Evolutionary conservation across 768 basidiomycete species (phyloP), one percentile per base, ranked within the genome.

Genomic region (Termitomyces sp.): DNA sequence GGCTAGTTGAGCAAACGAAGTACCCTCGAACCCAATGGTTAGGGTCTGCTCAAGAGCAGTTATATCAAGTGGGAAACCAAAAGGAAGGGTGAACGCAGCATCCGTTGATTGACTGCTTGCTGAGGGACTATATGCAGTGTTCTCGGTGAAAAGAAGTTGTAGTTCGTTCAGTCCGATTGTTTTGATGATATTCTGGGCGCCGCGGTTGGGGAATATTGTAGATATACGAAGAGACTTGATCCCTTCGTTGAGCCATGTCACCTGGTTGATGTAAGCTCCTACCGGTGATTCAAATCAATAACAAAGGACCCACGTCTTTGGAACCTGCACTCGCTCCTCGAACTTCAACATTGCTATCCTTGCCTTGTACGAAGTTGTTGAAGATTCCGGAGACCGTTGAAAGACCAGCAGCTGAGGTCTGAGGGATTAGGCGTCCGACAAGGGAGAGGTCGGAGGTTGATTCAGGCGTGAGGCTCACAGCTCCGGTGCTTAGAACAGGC

Each of bases 191-290:
- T 84, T 71, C 59, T 86, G 78, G 15, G 78, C 73, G 16, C 90
- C 89, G 53, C 76, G 81, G 65, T 87, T 87, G 4, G 88, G 89
- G 38, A 91, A 76, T 28, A 82, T 75, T 0, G 89, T 83, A 6
- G 76, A 76, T 2, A 91, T 78, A 55, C 78, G 74, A 16, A 91
- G 81, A 33, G 77, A 76, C 71, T 87, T 83, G 69, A 91, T 89
- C 28, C 83, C 90, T 53, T 85, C 81, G 66, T 90, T 89, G 24
- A 91, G 74, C 90, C 89, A 91, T 4, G 83, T 81, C 13, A 87
- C 87, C 86, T 88, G 60, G 11, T 46, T 35, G 7, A 2, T 13
- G 18, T 50, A 3, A 60, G 24, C 40, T 18, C 18, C 33, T 35
- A 57, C 20, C 12, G 35, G 20, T 28, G 28, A 51, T 15, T 18